Conservation (phyloP, 805 yeast species). For the Trichomonascus vanleenenianus region DNA sequence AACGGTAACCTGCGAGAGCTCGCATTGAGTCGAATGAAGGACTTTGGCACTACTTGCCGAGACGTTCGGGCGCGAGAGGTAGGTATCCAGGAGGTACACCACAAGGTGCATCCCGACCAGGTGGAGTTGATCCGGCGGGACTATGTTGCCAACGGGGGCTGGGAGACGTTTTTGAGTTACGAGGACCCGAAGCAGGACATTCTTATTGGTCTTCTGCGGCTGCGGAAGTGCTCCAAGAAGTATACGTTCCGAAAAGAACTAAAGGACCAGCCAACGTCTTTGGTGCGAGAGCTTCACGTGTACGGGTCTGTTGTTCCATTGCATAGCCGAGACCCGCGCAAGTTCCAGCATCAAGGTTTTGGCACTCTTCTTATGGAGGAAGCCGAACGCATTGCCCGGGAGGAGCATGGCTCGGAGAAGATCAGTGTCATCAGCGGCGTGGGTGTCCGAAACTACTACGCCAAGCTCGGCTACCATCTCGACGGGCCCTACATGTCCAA, state of each 20-base stretch:
- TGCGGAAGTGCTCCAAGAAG: constrained; percentile 81
- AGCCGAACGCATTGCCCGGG: constrained; percentile 91
- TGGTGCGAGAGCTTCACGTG: constrained; percentile 95
- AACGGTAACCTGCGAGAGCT: constrained; percentile 94
- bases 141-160: constrained; percentile 95
- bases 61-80: constrained; percentile 98
- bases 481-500: constrained; percentile 99
- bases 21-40: constrained; percentile 96
- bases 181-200: constrained; percentile 98
- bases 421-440: constrained; percentile 95
- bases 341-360: constrained; percentile 98
- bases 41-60: constrained; percentile 91
- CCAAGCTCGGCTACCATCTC: constrained; percentile 78
- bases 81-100: constrained; percentile 97
- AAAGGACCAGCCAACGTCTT: constrained; percentile 73
- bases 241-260: constrained; percentile 89
- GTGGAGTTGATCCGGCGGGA: constrained; percentile 93
- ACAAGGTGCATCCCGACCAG: constrained; percentile 93
- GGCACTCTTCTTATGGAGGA: constrained; percentile 98
- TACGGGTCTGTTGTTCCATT: constrained; percentile 96
- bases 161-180: constrained; percentile 95
- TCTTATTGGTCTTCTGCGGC: constrained; percentile 79
- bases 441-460: constrained; percentile 94
- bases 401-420: constrained; percentile 89
- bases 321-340: constrained; percentile 93